Base-by-base conservation (phyloP, 495 filamentous ascomycete species). In the Lichenothelia convexa region DNA sequence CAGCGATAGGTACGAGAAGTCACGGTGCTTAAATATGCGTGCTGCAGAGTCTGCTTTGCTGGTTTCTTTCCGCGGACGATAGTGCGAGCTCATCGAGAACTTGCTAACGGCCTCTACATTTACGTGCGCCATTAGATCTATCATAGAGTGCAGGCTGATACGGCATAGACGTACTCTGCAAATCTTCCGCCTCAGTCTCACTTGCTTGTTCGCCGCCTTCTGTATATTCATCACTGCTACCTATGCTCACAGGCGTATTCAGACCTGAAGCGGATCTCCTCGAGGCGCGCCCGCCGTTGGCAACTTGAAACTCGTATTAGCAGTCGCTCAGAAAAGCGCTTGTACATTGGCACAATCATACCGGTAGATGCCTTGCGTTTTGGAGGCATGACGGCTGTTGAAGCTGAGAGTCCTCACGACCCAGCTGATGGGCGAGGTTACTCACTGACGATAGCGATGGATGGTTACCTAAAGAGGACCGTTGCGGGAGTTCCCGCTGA, bases 1-100 rank as follows among this genome's bases (percentile, higher is more conserved):
- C 41, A 97, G 65, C 17, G 64, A 54, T 3, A 93, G 63, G 40
- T 77, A 76, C 4, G 78, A 80, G 47, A 87, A 84, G 55, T 97
- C 87, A 41, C 72, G 74, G 45, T 75, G 68, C 17, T 67, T 68
- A 49, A 74, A 78, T 20, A 64, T 27, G 55, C 58, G 43, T 63
- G 68, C 45, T 20, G 48, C 43, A 24, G 50, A 46, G 51, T 61
- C 19, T 18, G 16, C 20, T 6, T 23, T 38, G 4, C 20, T 30
- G 21, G 18, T 23, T 27, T 19, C n/a, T n/a, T n/a, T 21, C 19
- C 39, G 30, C 30, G 38, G 34, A 21, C 16, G 15, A 30, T 47
- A 50, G 18, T n/a, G n/a, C n/a, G 41, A 38, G 29, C 45, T 47
- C 13, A 42, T 35, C 13, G 42, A 34, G 34, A 40, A 50, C 12